Evolutionary conservation across 208 protist species (phyloP).

Genomic region (Trypanosoma lewisi): DNA sequence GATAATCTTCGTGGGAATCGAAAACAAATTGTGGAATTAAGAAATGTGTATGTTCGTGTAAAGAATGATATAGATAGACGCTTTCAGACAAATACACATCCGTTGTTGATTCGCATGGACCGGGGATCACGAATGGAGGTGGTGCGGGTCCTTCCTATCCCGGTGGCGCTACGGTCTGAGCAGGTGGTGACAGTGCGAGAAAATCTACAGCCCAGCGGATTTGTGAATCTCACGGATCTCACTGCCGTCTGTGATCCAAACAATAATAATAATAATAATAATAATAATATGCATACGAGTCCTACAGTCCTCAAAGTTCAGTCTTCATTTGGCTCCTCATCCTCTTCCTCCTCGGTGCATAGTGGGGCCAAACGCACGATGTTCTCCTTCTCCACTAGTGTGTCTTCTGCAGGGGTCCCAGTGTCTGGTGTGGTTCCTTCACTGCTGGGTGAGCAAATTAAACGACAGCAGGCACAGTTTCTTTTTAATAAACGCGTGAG

Average conservation of each 20-base stretch:
- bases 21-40: constrained; percentile 72
- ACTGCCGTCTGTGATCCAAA: constrained; percentile 12
- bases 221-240: constrained; percentile 59
- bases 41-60: constrained; percentile 57
- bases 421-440: constrained; percentile 51
- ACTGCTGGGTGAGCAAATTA: constrained; percentile 33
- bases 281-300: constrained; percentile 3
- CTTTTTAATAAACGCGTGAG: constrained; percentile 25
- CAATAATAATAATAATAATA: too few species aligned
- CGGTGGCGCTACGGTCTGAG: constrained; percentile 9
- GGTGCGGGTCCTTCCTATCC: constrained; percentile 59
- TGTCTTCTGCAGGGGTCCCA: constrained; percentile 19
- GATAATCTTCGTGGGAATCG: constrained; percentile 65
- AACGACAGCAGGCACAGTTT: constrained; percentile 38
- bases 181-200: constrained; percentile 58
- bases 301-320: background rate
- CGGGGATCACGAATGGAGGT: constrained; percentile 64
- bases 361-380: constrained; percentile 49
- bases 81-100: constrained; percentile 74
- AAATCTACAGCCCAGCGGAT: constrained; percentile 33
- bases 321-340: constrained; percentile 27
- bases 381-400: constrained; percentile 38
- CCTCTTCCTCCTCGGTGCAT: constrained; percentile 48
- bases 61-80: constrained; percentile 75
- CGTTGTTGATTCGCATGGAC: constrained; percentile 71